Conservation (phyloP, 83 land plant species). For the Diphasiastrum complanatum region DNA sequence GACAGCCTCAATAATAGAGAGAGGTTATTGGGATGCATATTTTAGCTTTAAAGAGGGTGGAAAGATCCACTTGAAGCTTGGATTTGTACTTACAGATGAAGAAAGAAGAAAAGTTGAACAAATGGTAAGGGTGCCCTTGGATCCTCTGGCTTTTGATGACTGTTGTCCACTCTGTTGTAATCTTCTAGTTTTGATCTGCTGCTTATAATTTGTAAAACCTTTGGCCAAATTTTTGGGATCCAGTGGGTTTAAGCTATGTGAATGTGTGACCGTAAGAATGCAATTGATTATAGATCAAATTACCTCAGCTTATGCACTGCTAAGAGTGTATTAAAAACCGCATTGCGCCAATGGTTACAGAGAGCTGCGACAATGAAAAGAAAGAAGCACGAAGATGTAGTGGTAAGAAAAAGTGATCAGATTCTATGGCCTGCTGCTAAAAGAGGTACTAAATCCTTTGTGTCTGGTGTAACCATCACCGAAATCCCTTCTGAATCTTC, state of each 20-base stretch:
- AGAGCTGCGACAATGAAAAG: conserved; percentile 16
- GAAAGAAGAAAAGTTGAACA: conserved; percentile 32
- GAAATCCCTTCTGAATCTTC: no score
- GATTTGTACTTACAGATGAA: conserved; percentile 35
- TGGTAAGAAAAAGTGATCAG: conserved; percentile 5
- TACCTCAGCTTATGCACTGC: no score
- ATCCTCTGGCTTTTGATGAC: background rate
- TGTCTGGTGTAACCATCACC: no score
- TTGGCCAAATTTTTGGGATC: no score
- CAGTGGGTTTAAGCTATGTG: background rate
- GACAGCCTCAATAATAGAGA: conserved; percentile 31
- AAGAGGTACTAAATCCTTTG: no score
- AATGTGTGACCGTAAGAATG: background rate
- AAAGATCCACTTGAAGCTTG: conserved; percentile 27
- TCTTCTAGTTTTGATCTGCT: background rate
- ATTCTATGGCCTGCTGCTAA: no score
- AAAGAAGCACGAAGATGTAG: background rate
- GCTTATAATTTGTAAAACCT: background rate
- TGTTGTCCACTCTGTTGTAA: background rate
- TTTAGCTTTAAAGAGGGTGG: conserved; percentile 32
- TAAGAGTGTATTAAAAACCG: no score
- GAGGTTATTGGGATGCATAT: conserved; percentile 30
- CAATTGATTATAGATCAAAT: no score
- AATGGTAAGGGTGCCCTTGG: conserved; percentile 24
- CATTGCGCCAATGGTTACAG: no score